Evolutionary conservation across 169 alveolate species (phyloP).

Genomic region (Perkinsus olseni): DNA sequence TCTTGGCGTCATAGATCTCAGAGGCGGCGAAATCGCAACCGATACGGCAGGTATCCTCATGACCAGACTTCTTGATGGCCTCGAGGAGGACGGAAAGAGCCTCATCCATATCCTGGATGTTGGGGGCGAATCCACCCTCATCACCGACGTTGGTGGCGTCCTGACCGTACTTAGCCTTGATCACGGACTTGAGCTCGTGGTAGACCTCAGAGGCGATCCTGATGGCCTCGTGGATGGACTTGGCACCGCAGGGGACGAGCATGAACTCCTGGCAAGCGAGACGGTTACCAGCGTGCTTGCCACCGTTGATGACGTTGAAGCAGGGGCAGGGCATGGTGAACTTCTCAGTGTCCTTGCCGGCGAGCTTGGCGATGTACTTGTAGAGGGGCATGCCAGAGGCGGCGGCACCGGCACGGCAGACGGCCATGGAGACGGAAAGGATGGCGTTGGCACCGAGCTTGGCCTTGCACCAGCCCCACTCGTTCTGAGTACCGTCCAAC

Average conservation of each 20-base stretch:
- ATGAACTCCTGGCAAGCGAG: conserved; percentile 98
- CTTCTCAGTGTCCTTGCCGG: conserved; percentile 77
- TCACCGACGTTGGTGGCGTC: conserved; percentile 98
- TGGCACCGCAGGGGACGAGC: conserved; percentile 97
- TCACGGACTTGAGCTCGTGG: conserved; percentile 82
- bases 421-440: conserved; percentile 87
- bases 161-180: conserved; percentile 91
- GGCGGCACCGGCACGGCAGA: conserved; percentile 95
- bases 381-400: conserved; percentile 76
- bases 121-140: conserved; percentile 99
- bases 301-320: conserved; percentile 96
- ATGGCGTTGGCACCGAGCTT: conserved; percentile 95
- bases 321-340: conserved; percentile 95
- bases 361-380: conserved; percentile 84
- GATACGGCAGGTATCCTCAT: conserved; percentile 79
- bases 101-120: conserved; percentile 86
- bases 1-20: conserved; percentile 84
- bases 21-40: conserved; percentile 98
- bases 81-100: conserved; percentile 89
- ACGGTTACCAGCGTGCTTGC: conserved; percentile 96
- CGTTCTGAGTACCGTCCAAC: conserved; percentile 86
- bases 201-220: conserved; percentile 97
- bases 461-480: conserved; percentile 89
- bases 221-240: conserved; percentile 86
- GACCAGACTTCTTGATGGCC: conserved; percentile 94